Base-by-base conservation (phyloP, 345 rosid genomes). In the Lepidium africanum region DNA sequence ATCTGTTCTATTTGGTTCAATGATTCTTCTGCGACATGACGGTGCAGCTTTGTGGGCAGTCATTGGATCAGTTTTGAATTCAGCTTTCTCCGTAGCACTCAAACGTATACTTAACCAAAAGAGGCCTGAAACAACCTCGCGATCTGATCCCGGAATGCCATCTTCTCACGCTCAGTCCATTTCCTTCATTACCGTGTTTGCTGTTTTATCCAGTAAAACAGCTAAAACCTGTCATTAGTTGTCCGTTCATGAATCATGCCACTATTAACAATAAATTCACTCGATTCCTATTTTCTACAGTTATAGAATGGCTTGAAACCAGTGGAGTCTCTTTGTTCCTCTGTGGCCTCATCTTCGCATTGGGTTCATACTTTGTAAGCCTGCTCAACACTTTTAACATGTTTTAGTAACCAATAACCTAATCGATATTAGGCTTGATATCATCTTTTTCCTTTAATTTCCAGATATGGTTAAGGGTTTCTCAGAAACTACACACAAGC, bases 61-160 rank as follows among this genome's bases (percentile, higher is more conserved):
- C 47, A 78, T 76, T 79, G 96, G 98, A 5, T 78, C 89, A 6
- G 80, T 84, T 51, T 6, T 76, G 15, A 89, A 87, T 69, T 53
- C 80, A 1, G 38, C 70, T 30, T 80, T 92, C 23, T 86, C 92
- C 0, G 14, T 81, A 12, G 25, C 8, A 11, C 85, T 92, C 36
- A 92, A 89, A 68, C 82, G 72, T 72, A 35, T 87, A 49, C 59
- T 92, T 11, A 89, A 89, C 80, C 92, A 89, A 63, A 89, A 82
- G 59, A 78, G 96, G 21, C 98, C 98, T 15, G 62, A 36, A 54
- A 33, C 91, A 21, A 81, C 80, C 8, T 38, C 46, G 23, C 79
- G 86, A 63, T 81, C 89, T 39, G 95, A 92, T 74, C 95, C 98
- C 0, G 96, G 96, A 59, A 92, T 92, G 96, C 98, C 96, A 47